A percentile compares a stretch with the other conserved stretches of the same genome.
phyloP scores from a whole-genome alignment of 352 stramenopile species.

The Plasmopara muralis region DNA sequence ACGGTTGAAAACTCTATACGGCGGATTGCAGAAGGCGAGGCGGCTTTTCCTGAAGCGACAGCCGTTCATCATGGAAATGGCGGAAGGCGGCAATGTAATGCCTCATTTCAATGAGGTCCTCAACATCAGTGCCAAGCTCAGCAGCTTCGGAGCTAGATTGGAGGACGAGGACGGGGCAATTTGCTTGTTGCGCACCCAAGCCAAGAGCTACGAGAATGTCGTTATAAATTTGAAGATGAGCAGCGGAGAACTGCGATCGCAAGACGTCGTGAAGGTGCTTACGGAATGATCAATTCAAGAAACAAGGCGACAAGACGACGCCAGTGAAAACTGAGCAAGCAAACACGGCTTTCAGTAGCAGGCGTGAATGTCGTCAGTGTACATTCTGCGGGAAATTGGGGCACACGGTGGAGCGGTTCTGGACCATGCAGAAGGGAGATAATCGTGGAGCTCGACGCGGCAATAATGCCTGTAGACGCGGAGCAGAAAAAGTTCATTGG shows the following conservation, averaged over 20 bases:
- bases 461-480: background rate
- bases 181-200: background rate
- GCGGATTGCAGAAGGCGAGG: slow-evolving; percentile 5
- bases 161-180: background rate
- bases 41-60: slow-evolving; percentile 3
- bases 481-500: background rate
- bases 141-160: background rate
- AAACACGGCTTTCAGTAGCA: background rate
- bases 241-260: background rate
- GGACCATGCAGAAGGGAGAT: slow-evolving; percentile 3
- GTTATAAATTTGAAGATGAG: background rate
- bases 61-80: slow-evolving; percentile 3
- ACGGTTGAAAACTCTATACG: background rate
- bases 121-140: background rate
- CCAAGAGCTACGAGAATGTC: background rate
- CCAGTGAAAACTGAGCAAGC: background rate
- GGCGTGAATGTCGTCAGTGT: background rate
- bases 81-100: background rate
- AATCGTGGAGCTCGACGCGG: slow-evolving; percentile 3
- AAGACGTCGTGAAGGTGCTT: background rate
- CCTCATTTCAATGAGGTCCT: background rate
- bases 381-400: background rate
- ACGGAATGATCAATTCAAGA: background rate
- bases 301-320: background rate
- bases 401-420: background rate